These are phyloP conservation scores for Elaeis oleifera DNA, from an alignment of 202 grass and related monocot species.

Conservation along the genomic window DNA sequence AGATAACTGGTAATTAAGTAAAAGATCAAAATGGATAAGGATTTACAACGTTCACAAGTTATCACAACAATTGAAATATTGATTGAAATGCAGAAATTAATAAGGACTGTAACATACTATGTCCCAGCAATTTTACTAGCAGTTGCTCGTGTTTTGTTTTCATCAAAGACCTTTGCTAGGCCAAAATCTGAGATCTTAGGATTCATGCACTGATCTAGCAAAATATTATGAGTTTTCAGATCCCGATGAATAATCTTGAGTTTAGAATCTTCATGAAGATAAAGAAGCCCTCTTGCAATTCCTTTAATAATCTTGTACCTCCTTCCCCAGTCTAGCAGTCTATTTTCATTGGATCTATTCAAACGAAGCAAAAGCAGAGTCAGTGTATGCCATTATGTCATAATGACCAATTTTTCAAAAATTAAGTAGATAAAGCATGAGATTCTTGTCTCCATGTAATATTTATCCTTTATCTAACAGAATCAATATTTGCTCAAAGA, in stretches of 20 bases:
- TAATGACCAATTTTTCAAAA: not conserved
- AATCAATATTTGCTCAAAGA: no score
- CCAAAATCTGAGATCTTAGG: constrained; percentile 84
- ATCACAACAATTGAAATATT: no score
- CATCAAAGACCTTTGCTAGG: constrained; percentile 58
- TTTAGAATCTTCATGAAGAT: constrained; percentile 70
- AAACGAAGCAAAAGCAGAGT: no score
- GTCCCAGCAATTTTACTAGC: constrained; percentile 64
- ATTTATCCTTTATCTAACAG: no score
- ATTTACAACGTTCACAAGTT: no score
- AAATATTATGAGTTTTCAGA: constrained; percentile 69
- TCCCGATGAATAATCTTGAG: constrained; percentile 71
- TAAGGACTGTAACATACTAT: constrained; percentile 30
- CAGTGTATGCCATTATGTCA: no score
- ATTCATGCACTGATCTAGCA: constrained; percentile 51
- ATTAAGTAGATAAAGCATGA: no score
- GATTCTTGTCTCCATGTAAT: no score
- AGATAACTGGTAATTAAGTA: no score
- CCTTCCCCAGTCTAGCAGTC: constrained; percentile 37
- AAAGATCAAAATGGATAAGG: no score
- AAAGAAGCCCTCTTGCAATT: constrained; percentile 54
- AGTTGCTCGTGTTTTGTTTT: constrained; percentile 47
- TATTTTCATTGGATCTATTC: constrained; percentile 29
- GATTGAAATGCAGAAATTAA: not conserved
- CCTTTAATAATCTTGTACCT: constrained; percentile 50